phyloP scores from a whole-genome alignment of 148 eudicot species.

The Camellia japonica region DNA sequence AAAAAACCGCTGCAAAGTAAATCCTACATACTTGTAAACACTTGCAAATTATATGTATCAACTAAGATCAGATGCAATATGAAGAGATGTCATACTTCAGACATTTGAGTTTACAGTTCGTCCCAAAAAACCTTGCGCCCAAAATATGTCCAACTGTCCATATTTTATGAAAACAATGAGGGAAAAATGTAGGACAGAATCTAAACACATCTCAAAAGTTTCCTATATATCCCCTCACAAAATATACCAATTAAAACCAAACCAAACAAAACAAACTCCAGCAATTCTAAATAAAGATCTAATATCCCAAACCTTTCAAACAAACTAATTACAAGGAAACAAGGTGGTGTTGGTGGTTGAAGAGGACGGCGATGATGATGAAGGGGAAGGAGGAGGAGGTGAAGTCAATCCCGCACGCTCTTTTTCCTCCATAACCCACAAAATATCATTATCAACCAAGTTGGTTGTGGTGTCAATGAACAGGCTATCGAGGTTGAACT shows the following conservation, averaged over 20 bases:
- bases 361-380: background rate
- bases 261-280: slow-evolving; percentile 12
- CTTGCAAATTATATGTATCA: no score
- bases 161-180: background rate
- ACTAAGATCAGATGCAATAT: no score
- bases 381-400: slow-evolving; percentile 5
- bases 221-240: background rate
- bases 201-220: background rate
- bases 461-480: slow-evolving; percentile 1
- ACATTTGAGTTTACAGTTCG: no score
- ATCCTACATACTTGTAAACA: no score
- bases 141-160: no score
- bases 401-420: background rate
- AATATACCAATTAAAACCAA: background rate
- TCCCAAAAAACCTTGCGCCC: no score
- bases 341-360: background rate
- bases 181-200: background rate
- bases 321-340: slow-evolving; percentile 2
- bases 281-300: background rate
- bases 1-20: no score
- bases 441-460: background rate
- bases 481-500: slow-evolving; percentile 11
- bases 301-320: background rate
- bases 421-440: background rate
- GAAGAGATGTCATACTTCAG: no score